Percentiles rank a stretch among this genome's conserved stretches.
phyloP scores from a whole-genome alignment of 768 basidiomycete genomes.

The Serendipita vermifera region DNA sequence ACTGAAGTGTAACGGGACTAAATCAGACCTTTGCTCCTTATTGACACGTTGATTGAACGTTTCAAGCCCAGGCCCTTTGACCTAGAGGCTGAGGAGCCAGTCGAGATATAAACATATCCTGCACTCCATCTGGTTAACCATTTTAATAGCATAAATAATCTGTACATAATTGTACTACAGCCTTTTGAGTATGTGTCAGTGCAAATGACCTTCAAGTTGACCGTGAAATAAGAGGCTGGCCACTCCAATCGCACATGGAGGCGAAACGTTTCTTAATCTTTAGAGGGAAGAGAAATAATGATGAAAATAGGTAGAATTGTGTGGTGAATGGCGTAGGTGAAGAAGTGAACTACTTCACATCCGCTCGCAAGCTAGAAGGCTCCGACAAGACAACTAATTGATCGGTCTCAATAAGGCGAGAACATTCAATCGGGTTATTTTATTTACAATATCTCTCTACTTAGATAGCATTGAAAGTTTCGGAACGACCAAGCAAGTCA shows the following conservation, averaged over 20 bases:
- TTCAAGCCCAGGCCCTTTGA: slow-evolving; percentile 24
- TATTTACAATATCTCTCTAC: no score
- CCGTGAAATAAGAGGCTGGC: slow-evolving; percentile 87
- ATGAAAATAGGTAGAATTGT: slow-evolving; percentile 60
- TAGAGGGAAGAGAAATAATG: slow-evolving; percentile 59
- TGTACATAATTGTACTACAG: slow-evolving; percentile 86
- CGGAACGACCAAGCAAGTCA: no score
- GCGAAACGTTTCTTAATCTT: slow-evolving; percentile 86
- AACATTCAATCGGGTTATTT: no score
- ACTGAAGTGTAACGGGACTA: not conserved
- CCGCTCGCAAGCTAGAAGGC: no score
- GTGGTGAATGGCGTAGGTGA: slow-evolving; percentile 78
- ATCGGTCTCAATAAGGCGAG: no score
- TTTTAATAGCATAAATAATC: slow-evolving; percentile 68
- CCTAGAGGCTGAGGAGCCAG: slow-evolving; percentile 49
- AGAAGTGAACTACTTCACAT: slow-evolving; percentile 66
- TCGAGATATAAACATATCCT: slow-evolving; percentile 91
- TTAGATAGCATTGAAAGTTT: no score
- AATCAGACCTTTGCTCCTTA: slow-evolving; percentile 21
- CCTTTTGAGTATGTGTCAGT: slow-evolving; percentile 91
- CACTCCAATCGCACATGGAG: slow-evolving; percentile 77
- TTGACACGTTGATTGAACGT: slow-evolving; percentile 26
- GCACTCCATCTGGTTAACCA: slow-evolving; percentile 94
- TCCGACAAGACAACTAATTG: no score
- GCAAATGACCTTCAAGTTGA: slow-evolving; percentile 81